Evolutionary conservation across 257 asterid species (phyloP).

Genomic region (Avicennia marina): DNA sequence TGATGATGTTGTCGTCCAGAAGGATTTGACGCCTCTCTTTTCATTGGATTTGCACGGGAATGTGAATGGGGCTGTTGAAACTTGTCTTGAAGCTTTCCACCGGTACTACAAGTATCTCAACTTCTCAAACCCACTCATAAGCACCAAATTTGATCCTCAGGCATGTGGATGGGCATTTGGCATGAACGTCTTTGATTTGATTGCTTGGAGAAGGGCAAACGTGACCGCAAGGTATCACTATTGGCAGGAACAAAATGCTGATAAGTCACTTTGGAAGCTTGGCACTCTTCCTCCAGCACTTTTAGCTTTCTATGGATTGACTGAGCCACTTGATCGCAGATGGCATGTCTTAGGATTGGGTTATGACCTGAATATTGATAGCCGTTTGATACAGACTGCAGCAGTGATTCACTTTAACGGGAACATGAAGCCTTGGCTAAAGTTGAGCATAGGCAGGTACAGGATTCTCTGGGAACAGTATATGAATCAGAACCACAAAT

Average conservation of each 20-base stretch:
- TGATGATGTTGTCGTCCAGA: slow-evolving; percentile 67
- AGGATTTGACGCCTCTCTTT: slow-evolving; percentile 65
- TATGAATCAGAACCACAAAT: slow-evolving; percentile 46
- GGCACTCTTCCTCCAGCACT: slow-evolving; percentile 76
- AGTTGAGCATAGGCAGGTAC: slow-evolving; percentile 55
- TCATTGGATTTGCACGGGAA: slow-evolving; percentile 70
- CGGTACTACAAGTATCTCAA: slow-evolving; percentile 65
- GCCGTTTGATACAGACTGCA: slow-evolving; percentile 58
- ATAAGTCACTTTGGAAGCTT: slow-evolving; percentile 57
- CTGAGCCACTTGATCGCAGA: slow-evolving; percentile 70
- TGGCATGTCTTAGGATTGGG: slow-evolving; percentile 81
- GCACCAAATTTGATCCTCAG: slow-evolving; percentile 71
- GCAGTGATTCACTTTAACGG: slow-evolving; percentile 77
- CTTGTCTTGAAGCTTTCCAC: slow-evolving; percentile 71
- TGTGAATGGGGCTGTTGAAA: slow-evolving; percentile 78
- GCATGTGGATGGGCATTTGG: slow-evolving; percentile 86
- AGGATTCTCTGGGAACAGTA: slow-evolving; percentile 61
- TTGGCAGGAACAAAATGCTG: slow-evolving; percentile 54
- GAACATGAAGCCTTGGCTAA: slow-evolving; percentile 79
- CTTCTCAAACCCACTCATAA: slow-evolving; percentile 61
- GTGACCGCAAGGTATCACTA: slow-evolving; percentile 59
- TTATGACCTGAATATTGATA: slow-evolving; percentile 52
- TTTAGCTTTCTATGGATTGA: slow-evolving; percentile 59
- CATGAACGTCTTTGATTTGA: slow-evolving; percentile 65
- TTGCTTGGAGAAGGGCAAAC: slow-evolving; percentile 60